Evolutionary conservation across 441 rosid species (phyloP).

Genomic region (Eugenia klotzschiana): DNA sequence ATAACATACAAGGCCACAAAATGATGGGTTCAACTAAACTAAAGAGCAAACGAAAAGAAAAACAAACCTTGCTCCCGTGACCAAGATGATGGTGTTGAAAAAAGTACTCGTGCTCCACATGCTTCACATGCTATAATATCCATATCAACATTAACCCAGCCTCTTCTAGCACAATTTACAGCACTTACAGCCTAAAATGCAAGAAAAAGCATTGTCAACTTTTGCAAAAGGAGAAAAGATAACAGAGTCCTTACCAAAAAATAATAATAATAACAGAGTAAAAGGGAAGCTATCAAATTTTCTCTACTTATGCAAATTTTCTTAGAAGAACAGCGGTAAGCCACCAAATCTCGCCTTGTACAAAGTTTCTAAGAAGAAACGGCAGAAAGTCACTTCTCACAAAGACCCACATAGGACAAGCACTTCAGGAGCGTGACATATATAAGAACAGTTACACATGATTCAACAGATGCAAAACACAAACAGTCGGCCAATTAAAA

Average conservation of each 20-base stretch:
- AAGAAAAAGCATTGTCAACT: background rate
- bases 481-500: background rate
- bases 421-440: background rate
- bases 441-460: background rate
- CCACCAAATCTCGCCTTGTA: background rate
- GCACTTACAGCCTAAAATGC: conserved; percentile 58
- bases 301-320: background rate
- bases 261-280: background rate
- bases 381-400: background rate
- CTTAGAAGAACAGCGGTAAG: background rate
- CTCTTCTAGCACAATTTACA: conserved; percentile 80
- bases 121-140: conserved; percentile 80
- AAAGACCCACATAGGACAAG: background rate
- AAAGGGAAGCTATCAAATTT: background rate
- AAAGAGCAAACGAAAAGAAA: background rate
- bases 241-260: no score
- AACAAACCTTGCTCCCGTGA: conserved; percentile 63
- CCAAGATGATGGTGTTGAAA: conserved; percentile 82
- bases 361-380: background rate
- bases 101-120: conserved; percentile 78
- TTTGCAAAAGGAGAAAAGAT: background rate
- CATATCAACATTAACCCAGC: conserved; percentile 77
- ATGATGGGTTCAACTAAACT: background rate
- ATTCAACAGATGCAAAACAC: background rate
- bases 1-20: background rate